Evolutionary conservation across 1,284 basidiomycete genomes (phyloP).

Genomic region (Leccinum pallidistipes): DNA sequence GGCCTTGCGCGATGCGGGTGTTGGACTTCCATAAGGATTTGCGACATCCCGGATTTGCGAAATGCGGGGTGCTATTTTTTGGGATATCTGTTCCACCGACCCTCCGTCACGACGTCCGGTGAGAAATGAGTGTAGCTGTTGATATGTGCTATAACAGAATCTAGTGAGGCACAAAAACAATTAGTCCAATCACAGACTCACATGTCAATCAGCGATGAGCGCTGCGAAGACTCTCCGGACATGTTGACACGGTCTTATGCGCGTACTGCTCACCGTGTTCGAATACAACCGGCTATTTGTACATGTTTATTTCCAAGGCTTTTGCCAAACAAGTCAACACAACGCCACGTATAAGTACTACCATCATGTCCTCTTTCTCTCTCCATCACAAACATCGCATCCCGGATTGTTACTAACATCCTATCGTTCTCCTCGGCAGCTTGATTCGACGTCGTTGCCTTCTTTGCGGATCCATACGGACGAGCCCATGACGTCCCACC

Average conservation of each 20-base stretch:
- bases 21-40: constrained; percentile 67
- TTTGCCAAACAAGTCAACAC: constrained; percentile 26
- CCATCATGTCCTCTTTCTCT: constrained; percentile 79
- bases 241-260: constrained; percentile 27
- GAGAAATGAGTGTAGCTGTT: constrained; percentile 61
- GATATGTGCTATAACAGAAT: constrained; percentile 52
- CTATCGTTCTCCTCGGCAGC: constrained; percentile 53
- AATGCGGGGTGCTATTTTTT: constrained; percentile 58
- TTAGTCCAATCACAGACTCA: constrained; percentile 28
- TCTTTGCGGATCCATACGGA: constrained; percentile 56
- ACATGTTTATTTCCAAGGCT: constrained; percentile 25
- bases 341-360: constrained; percentile 5
- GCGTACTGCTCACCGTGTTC: constrained; percentile 7
- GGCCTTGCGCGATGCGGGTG: constrained; percentile 61
- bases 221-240: constrained; percentile 45
- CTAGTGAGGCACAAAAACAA: neutral
- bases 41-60: constrained; percentile 54
- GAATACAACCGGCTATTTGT: constrained; percentile 23
- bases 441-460: constrained; percentile 25
- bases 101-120: constrained; percentile 58
- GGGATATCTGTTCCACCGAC: constrained; percentile 53
- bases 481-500: constrained; percentile 54
- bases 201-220: constrained; percentile 51
- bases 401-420: constrained; percentile 64
- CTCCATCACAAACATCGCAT: constrained; percentile 78